phyloP scores from a whole-genome alignment of 805 yeast genomes.

The Sugiyamaella lignohabitans region DNA sequence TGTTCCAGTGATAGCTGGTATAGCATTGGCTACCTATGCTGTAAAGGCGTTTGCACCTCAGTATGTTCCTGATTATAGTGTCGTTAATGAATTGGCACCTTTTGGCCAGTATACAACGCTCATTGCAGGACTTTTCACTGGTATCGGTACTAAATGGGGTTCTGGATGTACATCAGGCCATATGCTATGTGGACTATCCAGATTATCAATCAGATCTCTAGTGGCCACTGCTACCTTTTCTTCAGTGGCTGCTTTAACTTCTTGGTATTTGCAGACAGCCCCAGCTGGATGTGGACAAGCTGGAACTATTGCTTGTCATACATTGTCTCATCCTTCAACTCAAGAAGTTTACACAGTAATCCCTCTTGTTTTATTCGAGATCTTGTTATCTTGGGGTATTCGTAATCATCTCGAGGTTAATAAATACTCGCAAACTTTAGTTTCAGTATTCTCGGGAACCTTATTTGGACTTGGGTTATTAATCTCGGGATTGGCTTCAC shows the following conservation, averaged over 20 bases:
- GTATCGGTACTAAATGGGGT: slow-evolving; percentile 43
- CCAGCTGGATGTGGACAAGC: slow-evolving; percentile 9
- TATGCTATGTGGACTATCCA: slow-evolving; percentile 45
- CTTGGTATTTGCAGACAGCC: slow-evolving; percentile 15
- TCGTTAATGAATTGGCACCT: slow-evolving; percentile 7
- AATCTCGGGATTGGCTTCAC: slow-evolving; percentile 43
- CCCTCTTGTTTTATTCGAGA: slow-evolving; percentile 5
- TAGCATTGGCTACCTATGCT: slow-evolving; percentile 28
- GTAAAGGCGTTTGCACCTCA: slow-evolving; percentile 25
- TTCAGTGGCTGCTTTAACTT: slow-evolving; percentile 30
- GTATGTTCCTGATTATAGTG: slow-evolving; percentile 26
- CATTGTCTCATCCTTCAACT: slow-evolving; percentile 15
- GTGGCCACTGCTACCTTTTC: slow-evolving; percentile 40
- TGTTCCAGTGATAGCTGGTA: slow-evolving; percentile 34
- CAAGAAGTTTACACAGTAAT: neutral
- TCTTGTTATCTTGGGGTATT: neutral
- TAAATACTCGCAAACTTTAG: slow-evolving; percentile 13
- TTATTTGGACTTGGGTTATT: slow-evolving; percentile 43
- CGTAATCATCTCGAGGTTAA: slow-evolving; percentile 2
- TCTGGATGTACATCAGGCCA: slow-evolving; percentile 53
- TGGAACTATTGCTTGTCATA: slow-evolving; percentile 13
- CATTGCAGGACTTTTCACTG: slow-evolving; percentile 40
- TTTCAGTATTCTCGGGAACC: slow-evolving; percentile 29
- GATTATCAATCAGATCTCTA: slow-evolving; percentile 40
- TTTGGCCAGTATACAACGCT: slow-evolving; percentile 14